These are phyloP conservation scores for Yamadazyma sp. DNA, from an alignment of 1,139 yeast genomes.

Conservation along the genomic window DNA sequence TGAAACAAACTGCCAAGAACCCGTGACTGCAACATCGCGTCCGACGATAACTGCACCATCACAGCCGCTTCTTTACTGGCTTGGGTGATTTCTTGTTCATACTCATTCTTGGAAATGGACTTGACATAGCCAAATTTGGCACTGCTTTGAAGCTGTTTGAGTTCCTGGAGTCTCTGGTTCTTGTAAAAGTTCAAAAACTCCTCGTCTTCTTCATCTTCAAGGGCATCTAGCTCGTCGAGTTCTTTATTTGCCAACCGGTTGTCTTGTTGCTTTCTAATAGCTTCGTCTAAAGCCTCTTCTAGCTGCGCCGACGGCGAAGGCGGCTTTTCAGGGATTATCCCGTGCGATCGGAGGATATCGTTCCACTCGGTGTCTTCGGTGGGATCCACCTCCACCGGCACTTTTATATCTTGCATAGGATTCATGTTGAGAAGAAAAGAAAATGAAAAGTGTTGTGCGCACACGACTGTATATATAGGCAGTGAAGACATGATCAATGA, in stretches of 20 bases:
- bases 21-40: conserved; percentile 72
- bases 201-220: conserved; percentile 80
- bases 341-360: conserved; percentile 85
- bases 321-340: conserved; percentile 88
- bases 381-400: conserved; percentile 90
- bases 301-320: conserved; percentile 85
- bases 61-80: conserved; percentile 66
- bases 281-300: conserved; percentile 86
- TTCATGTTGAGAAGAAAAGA: conserved; percentile 10
- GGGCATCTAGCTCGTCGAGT: conserved; percentile 74
- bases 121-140: conserved; percentile 75
- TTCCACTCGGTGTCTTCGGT: conserved; percentile 98
- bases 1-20: conserved; percentile 57
- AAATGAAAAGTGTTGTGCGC: conserved; percentile 3
- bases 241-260: conserved; percentile 73
- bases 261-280: conserved; percentile 71
- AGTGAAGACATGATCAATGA: no score
- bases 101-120: conserved; percentile 83
- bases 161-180: conserved; percentile 71
- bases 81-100: conserved; percentile 79
- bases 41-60: conserved; percentile 73
- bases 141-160: conserved; percentile 57
- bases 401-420: conserved; percentile 31
- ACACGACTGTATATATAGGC: conserved; percentile 8
- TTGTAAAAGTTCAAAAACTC: conserved; percentile 73